phyloP scores from a whole-genome alignment of 139 green algal genomes.

The Microglena sp. region DNA sequence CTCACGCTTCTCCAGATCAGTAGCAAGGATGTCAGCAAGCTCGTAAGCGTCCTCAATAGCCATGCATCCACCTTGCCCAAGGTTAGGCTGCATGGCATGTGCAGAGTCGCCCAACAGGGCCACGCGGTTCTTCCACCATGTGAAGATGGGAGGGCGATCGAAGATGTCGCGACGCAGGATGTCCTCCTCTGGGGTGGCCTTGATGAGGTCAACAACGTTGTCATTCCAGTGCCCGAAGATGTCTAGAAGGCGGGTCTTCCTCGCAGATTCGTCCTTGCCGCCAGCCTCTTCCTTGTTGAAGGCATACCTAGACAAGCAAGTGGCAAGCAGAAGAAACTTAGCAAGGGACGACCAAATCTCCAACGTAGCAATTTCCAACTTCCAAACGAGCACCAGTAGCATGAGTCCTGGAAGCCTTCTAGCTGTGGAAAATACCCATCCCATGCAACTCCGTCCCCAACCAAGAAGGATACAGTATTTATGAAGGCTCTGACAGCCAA shows the following conservation, averaged over 20 bases:
- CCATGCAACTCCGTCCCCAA: too few relatives aligned
- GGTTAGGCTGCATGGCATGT: conserved; percentile 98
- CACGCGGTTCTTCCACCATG: conserved; percentile 74
- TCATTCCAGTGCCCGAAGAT: conserved; percentile 86
- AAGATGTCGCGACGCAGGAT: conserved; percentile 83
- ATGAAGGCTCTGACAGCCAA: too few relatives aligned
- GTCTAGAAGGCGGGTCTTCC: conserved; percentile 74
- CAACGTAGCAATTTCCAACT: too few relatives aligned
- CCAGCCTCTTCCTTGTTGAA: conserved; percentile 88
- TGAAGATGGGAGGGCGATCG: conserved; percentile 47
- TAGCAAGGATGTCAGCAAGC: conserved; percentile 47
- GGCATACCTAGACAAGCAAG: conserved; percentile 55
- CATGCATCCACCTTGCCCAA: conserved; percentile 93
- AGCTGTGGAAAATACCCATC: too few relatives aligned
- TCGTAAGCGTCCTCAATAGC: conserved; percentile 84
- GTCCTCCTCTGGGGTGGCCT: conserved; percentile 83
- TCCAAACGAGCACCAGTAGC: too few relatives aligned
- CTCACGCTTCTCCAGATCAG: conserved; percentile 10
- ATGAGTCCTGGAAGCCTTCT: too few relatives aligned
- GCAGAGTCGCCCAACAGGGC: conserved; percentile 88
- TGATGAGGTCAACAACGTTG: conserved; percentile 65
- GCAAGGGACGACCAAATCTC: background rate
- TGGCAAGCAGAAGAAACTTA: background rate
- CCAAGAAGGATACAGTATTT: too few relatives aligned
- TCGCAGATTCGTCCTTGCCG: conserved; percentile 40